Percentiles rank a stretch among this genome's conserved stretches.
phyloP scores from a whole-genome alignment of 176 grass and related monocot genomes.

The Tillandsia fasciculata region DNA sequence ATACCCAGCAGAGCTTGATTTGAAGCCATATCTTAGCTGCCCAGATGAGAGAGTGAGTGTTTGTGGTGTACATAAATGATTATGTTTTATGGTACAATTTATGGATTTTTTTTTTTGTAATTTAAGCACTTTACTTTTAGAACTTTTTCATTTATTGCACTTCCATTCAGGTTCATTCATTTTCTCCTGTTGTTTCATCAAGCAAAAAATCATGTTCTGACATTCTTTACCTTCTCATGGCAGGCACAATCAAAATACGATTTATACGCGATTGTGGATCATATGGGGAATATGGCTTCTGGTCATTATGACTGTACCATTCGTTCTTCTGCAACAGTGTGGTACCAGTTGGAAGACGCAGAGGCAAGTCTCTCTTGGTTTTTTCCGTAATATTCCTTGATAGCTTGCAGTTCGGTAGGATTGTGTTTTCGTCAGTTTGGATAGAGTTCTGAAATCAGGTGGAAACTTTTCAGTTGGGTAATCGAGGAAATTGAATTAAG shows the following conservation, averaged over 20 bases:
- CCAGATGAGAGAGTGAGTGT: slow-evolving; percentile 24
- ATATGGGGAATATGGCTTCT: slow-evolving; percentile 43
- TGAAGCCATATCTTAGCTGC: slow-evolving; percentile 46
- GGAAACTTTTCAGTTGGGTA: no score
- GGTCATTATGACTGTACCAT: slow-evolving; percentile 77
- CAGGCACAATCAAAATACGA: slow-evolving; percentile 64
- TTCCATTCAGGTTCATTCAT: no score
- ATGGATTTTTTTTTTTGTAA: no score
- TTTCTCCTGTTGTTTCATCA: no score
- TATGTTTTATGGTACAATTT: slow-evolving; percentile 6
- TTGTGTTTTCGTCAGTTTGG: no score
- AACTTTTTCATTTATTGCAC: no score
- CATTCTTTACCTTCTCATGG: slow-evolving; percentile 3
- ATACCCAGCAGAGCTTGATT: slow-evolving; percentile 65
- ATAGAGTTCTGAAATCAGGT: neutral
- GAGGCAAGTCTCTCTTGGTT: slow-evolving; percentile 27
- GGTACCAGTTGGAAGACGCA: slow-evolving; percentile 72
- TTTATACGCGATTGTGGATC: slow-evolving; percentile 78
- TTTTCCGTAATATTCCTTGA: neutral
- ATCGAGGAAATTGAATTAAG: neutral
- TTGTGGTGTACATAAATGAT: slow-evolving; percentile 8
- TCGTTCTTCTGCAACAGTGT: slow-evolving; percentile 60
- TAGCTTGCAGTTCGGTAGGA: neutral
- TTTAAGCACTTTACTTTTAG: no score
- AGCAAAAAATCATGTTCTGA: slow-evolving; percentile 8